Conservation (phyloP, 805 yeast genomes). For the Ogataea nitratoaversa region DNA sequence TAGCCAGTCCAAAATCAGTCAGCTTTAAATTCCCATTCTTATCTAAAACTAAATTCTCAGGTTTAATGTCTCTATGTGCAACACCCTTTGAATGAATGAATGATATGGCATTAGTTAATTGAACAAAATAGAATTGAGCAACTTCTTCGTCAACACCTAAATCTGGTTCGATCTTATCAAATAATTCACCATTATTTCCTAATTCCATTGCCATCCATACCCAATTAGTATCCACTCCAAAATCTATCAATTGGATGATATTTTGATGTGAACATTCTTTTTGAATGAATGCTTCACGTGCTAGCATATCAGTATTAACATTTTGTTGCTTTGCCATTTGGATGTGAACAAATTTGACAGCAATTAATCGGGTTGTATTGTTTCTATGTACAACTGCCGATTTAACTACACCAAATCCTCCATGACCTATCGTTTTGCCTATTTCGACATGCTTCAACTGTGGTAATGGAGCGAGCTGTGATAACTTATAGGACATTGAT, state of each 20-base stretch:
- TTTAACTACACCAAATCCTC: conserved; percentile 63
- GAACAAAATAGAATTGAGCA: conserved; percentile 66
- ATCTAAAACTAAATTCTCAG: conserved; percentile 65
- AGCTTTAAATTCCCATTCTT: conserved; percentile 60
- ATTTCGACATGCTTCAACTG: conserved; percentile 40
- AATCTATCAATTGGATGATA: conserved; percentile 49
- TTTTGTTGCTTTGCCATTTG: conserved; percentile 30
- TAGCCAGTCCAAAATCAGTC: conserved; percentile 77
- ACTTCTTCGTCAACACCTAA: conserved; percentile 61
- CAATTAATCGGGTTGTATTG: conserved; percentile 40
- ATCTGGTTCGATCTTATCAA: conserved; percentile 77
- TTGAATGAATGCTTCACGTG: conserved; percentile 56
- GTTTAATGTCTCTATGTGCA: conserved; percentile 66
- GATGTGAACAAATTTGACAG: conserved; percentile 53
- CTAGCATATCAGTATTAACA: conserved; percentile 33
- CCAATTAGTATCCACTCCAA: conserved; percentile 53
- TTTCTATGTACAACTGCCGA: conserved; percentile 36
- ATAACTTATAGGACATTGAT: conserved; percentile 35
- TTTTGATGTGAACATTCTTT: conserved; percentile 58
- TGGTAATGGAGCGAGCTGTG: conserved; percentile 48
- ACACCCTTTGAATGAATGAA: conserved; percentile 61
- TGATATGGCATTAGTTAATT: conserved; percentile 55
- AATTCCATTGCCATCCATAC: conserved; percentile 64
- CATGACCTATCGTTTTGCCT: conserved; percentile 59
- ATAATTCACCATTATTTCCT: conserved; percentile 72